A percentile compares a stretch with the other conserved stretches of the same genome.
phyloP scores from a whole-genome alignment of 1,284 basidiomycete genomes.

The Puccinia horiana region DNA sequence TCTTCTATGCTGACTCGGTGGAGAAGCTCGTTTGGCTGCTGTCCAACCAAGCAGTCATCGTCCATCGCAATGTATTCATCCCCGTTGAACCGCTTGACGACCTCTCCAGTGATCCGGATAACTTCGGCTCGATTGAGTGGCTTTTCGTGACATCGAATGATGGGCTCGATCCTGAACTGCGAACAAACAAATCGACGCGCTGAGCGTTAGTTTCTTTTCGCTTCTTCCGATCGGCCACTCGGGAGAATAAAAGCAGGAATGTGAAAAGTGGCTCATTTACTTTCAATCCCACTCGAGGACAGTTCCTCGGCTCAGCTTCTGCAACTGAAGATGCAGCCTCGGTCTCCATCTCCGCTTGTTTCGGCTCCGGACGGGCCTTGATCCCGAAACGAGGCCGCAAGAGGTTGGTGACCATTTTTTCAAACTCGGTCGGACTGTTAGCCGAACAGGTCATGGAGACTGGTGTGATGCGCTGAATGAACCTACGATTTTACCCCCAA shows the following conservation, averaged over 20 bases:
- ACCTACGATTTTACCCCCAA: constrained; percentile 8
- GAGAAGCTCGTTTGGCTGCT: not conserved
- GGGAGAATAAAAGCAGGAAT: not conserved
- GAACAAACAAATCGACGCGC: not conserved
- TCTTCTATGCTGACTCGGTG: constrained; percentile 34
- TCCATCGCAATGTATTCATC: not conserved
- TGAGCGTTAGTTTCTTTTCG: not conserved
- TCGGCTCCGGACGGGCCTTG: not conserved
- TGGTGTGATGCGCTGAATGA: constrained; percentile 29
- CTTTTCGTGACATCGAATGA: constrained; percentile 35
- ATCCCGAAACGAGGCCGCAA: constrained; percentile 25
- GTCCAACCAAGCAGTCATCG: not conserved
- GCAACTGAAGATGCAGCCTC: not conserved
- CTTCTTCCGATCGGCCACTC: not conserved
- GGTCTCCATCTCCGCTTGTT: not conserved
- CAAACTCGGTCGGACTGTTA: constrained; percentile 9
- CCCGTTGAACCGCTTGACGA: constrained; percentile 23
- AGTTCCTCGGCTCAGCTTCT: not conserved
- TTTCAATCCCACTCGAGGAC: constrained; percentile 15
- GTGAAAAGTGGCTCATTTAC: not conserved
- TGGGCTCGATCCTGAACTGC: constrained; percentile 34
- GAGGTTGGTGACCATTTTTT: constrained; percentile 14
- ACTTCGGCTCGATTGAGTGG: constrained; percentile 34
- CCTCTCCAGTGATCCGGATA: constrained; percentile 22
- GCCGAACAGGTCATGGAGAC: constrained; percentile 27